A percentile compares a stretch with the other conserved stretches of the same genome.
These are phyloP conservation scores for Ormosia semicastrata DNA, from an alignment of 306 rosid genomes.

Conservation along the genomic window DNA sequence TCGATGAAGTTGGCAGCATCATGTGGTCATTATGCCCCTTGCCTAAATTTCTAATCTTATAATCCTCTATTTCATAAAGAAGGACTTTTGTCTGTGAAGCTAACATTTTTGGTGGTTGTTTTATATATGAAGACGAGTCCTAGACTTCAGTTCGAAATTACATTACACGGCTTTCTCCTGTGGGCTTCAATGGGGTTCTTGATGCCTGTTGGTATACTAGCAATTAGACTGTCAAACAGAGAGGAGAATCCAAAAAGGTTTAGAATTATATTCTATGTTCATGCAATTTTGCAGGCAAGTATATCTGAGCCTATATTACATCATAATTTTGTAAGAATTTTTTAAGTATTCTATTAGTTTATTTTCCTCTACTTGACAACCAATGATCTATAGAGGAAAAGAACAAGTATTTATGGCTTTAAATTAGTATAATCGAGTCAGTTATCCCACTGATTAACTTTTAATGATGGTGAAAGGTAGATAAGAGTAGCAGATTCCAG, in stretches of 20 bases:
- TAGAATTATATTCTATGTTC: constrained; percentile 60
- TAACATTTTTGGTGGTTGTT: background rate
- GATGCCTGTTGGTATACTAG: constrained; percentile 84
- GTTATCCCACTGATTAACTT: constrained; percentile 34
- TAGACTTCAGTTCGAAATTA: constrained; percentile 55
- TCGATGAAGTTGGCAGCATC: background rate
- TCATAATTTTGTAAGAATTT: no score
- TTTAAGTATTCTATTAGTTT: no score
- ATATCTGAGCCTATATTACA: background rate
- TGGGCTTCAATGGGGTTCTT: constrained; percentile 97
- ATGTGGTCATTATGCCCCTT: background rate
- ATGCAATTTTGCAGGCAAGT: constrained; percentile 78
- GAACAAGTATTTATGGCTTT: background rate
- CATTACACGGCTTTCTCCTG: constrained; percentile 78
- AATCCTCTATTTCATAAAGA: background rate
- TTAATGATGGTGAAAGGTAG: constrained; percentile 39
- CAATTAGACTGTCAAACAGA: constrained; percentile 63
- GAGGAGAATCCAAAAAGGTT: constrained; percentile 60
- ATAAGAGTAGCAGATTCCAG: constrained; percentile 21
- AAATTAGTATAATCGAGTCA: constrained; percentile 4
- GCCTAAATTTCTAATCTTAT: background rate
- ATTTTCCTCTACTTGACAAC: constrained; percentile 6
- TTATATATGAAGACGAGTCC: constrained; percentile 45
- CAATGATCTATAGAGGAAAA: constrained; percentile 25
- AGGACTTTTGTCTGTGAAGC: background rate